phyloP scores from a whole-genome alignment of 2,329 filamentous ascomycete species.

The Thielaviopsis cerberus region DNA sequence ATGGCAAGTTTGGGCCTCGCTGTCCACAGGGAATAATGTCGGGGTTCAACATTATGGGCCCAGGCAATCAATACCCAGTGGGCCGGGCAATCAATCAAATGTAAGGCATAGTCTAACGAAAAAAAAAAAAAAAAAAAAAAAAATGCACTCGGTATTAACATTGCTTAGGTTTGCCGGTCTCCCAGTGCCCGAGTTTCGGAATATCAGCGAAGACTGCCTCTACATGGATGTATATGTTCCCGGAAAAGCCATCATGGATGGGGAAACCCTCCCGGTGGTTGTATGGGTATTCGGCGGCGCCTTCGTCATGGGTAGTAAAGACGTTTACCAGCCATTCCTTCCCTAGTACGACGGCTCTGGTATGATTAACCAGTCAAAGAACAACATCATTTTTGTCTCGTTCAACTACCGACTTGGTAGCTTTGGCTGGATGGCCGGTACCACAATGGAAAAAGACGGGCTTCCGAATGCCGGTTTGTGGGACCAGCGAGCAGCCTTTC shows the following conservation, averaged over 20 bases:
- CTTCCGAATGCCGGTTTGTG: conserved; percentile 26
- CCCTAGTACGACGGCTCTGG: conserved; percentile 23
- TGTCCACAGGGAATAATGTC: conserved; percentile 14
- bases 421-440: conserved; percentile 28
- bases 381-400: conserved; percentile 26
- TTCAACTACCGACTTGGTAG: conserved; percentile 31
- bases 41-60: conserved; percentile 18
- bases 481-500: conserved; percentile 26
- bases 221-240: conserved; percentile 32
- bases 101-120: conserved; percentile 13
- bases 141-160: not conserved
- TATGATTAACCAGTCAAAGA: conserved; percentile 19
- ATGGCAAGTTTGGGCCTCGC: conserved; percentile 9
- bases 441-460: conserved; percentile 24
- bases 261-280: conserved; percentile 23
- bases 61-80: conserved; percentile 18
- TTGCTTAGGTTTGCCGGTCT: conserved; percentile 17
- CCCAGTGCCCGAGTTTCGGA: conserved; percentile 18
- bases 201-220: conserved; percentile 27
- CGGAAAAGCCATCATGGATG: conserved; percentile 21
- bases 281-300: conserved; percentile 29
- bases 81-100: conserved; percentile 20
- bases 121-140: not conserved
- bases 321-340: conserved; percentile 18
- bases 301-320: conserved; percentile 26